These are phyloP conservation scores for Citrus mangshanensis DNA, from an alignment of 345 rosid species.

Conservation along the genomic window DNA sequence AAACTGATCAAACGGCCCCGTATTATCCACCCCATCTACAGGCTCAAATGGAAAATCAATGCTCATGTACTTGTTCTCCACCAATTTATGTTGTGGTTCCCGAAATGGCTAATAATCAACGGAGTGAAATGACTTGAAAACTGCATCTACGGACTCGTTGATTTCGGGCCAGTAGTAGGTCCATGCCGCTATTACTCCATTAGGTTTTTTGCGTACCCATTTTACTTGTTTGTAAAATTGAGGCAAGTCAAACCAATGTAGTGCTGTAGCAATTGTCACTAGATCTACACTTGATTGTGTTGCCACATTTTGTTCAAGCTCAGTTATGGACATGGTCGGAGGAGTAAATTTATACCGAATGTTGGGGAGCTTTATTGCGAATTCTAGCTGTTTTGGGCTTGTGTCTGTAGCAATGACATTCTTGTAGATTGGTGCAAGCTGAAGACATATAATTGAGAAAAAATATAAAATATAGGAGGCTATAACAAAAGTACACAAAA, in stretches of 20 bases:
- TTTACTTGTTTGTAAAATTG: too few species aligned
- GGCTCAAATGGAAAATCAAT: conserved; percentile 75
- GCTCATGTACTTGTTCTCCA: conserved; percentile 51
- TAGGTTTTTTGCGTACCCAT: too few species aligned
- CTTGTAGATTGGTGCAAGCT: conserved; percentile 69
- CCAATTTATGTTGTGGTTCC: conserved; percentile 54
- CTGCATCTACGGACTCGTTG: conserved; percentile 42
- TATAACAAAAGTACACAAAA: too few species aligned
- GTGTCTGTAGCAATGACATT: conserved; percentile 79
- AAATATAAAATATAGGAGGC: too few species aligned
- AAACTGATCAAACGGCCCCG: conserved; percentile 55
- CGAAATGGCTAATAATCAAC: conserved; percentile 42
- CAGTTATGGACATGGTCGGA: too few species aligned
- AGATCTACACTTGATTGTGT: conserved; percentile 25
- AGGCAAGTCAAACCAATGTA: too few species aligned
- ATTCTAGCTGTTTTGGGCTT: conserved; percentile 65
- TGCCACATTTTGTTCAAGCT: too few species aligned
- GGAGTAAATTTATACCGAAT: too few species aligned
- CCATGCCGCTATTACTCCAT: conserved; percentile 48
- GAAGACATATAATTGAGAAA: conserved; percentile 3
- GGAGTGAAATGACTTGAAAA: conserved; percentile 43
- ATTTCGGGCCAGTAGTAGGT: conserved; percentile 71
- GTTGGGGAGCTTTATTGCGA: conserved; percentile 37
- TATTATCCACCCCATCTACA: conserved; percentile 39
- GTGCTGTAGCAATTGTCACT: too few species aligned